These are phyloP conservation scores for Tolypocladium ovalisporum DNA, from an alignment of 2,329 filamentous ascomycete genomes.

Conservation along the genomic window DNA sequence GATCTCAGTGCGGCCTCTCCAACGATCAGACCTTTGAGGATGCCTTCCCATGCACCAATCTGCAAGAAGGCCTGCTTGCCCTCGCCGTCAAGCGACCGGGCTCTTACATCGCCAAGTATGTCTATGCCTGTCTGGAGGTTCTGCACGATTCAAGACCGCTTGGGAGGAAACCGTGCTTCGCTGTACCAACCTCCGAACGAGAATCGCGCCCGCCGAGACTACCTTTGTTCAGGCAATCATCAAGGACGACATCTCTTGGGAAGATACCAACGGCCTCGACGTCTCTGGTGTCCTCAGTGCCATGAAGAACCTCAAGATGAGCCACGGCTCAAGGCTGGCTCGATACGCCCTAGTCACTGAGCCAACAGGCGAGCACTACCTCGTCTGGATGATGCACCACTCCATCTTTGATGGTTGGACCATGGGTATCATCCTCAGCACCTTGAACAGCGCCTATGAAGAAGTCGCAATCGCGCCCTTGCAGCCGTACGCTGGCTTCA, in stretches of 20 bases:
- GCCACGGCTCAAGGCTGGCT: conserved; percentile 2
- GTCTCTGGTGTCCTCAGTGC: background rate
- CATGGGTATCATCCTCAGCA: background rate
- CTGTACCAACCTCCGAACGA: conserved; percentile 6
- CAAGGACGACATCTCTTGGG: background rate
- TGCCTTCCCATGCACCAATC: conserved; percentile 22
- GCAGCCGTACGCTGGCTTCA: conserved; percentile 5
- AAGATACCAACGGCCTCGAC: background rate
- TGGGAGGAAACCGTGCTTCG: conserved; percentile 10
- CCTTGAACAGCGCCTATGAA: conserved; percentile 2
- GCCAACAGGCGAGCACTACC: background rate
- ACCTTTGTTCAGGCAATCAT: conserved; percentile 4
- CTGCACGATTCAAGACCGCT: conserved; percentile 13
- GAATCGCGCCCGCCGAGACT: conserved; percentile 1
- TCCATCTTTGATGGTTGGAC: conserved; percentile 13
- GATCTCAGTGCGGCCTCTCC: background rate
- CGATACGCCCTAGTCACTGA: conserved; percentile 1
- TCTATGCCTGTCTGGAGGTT: conserved; percentile 22
- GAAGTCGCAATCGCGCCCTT: background rate
- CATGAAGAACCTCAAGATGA: background rate
- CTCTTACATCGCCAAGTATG: conserved; percentile 8
- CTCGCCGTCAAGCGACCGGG: conserved; percentile 16
- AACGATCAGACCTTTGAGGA: conserved; percentile 4
- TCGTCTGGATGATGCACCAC: conserved; percentile 13
- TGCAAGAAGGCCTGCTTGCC: conserved; percentile 26